Conservation (phyloP, 352 stramenopile genomes). For the Aphanomyces euteiches region DNA sequence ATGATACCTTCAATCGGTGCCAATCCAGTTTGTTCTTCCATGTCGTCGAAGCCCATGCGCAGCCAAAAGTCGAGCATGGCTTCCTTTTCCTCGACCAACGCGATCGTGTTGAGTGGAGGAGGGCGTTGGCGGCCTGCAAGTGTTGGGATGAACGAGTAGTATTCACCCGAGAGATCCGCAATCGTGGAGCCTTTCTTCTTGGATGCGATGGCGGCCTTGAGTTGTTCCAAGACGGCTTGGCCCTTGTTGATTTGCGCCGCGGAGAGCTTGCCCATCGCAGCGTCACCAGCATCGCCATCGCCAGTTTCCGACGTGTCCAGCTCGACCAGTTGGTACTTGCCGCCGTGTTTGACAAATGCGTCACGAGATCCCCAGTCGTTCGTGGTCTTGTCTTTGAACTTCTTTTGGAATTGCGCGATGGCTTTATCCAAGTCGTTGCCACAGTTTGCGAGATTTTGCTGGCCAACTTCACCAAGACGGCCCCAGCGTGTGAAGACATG, state of each 20-base stretch:
- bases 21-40: constrained; percentile 21
- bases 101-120: constrained; percentile 10
- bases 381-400: constrained; percentile 22
- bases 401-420: constrained; percentile 15
- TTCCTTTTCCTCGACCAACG: constrained; percentile 18
- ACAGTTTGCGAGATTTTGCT: constrained; percentile 9
- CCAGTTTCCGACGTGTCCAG: constrained; percentile 4
- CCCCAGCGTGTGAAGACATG: constrained; percentile 21
- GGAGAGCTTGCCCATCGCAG: constrained; percentile 18
- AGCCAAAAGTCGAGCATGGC: constrained; percentile 19
- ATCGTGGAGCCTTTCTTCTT: background rate
- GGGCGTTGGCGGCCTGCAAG: background rate
- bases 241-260: constrained; percentile 17
- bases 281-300: background rate
- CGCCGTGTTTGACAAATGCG: constrained; percentile 1
- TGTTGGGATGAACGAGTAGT: constrained; percentile 7
- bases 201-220: background rate
- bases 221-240: constrained; percentile 2
- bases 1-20: constrained; percentile 22
- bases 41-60: constrained; percentile 26
- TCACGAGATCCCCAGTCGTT: constrained; percentile 12
- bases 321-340: constrained; percentile 8
- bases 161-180: background rate
- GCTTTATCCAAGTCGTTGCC: constrained; percentile 9
- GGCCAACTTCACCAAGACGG: constrained; percentile 9